Evolutionary conservation across 306 rosid species (phyloP).

Genomic region (Lotus japonicus): DNA sequence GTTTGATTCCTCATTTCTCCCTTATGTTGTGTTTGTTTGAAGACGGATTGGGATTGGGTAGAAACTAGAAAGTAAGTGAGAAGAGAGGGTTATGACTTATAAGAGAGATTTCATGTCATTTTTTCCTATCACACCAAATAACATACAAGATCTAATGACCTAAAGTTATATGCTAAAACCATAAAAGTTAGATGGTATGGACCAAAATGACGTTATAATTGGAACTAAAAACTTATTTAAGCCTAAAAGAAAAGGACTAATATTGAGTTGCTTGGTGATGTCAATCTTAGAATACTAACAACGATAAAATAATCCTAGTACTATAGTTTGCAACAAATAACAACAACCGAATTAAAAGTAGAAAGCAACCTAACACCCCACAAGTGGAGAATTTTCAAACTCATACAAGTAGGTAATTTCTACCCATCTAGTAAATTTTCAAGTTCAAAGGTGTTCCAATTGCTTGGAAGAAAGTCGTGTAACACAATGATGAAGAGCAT

Average conservation of each 20-base stretch:
- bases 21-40: too few relatives aligned
- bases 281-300: not conserved
- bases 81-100: too few relatives aligned
- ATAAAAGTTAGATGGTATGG: too few relatives aligned
- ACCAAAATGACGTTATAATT: not conserved
- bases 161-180: too few relatives aligned
- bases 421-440: constrained; percentile 3
- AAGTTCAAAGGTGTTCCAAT: constrained; percentile 46
- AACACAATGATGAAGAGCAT: constrained; percentile 1
- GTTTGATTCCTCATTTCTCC: too few relatives aligned
- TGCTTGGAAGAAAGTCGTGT: constrained; percentile 46
- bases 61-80: too few relatives aligned
- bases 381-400: not conserved
- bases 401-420: not conserved
- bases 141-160: too few relatives aligned
- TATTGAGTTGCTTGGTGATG: not conserved
- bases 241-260: not conserved
- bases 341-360: not conserved
- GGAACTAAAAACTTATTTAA: not conserved
- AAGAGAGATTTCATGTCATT: too few relatives aligned
- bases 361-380: not conserved
- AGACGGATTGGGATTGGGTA: too few relatives aligned
- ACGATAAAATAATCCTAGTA: not conserved
- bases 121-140: too few relatives aligned
- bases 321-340: not conserved